Evolutionary conservation across 768 basidiomycete species (phyloP).

Genomic region (Boletus pseudo-olivaceus): DNA sequence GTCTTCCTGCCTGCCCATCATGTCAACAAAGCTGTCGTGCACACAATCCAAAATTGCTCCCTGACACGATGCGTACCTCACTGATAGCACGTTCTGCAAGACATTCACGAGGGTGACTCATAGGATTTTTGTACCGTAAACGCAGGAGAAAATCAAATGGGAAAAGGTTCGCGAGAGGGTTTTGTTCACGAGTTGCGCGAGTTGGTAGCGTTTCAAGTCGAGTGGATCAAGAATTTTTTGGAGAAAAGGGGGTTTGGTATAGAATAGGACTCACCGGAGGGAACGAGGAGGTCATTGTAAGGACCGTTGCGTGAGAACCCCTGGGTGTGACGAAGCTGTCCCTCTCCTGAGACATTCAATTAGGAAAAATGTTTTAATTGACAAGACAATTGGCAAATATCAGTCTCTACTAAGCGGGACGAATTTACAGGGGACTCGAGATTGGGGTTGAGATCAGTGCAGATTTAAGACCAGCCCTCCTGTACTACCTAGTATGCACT

Average conservation of each 20-base stretch:
- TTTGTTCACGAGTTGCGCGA: slow-evolving; percentile 96
- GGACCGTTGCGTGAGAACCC: too few species aligned
- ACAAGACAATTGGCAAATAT: too few species aligned
- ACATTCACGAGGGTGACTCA: slow-evolving; percentile 46
- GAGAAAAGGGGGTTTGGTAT: slow-evolving; percentile 47
- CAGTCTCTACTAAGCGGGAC: too few species aligned
- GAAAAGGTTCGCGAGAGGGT: slow-evolving; percentile 66
- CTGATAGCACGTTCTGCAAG: not conserved
- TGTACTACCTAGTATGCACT: too few species aligned
- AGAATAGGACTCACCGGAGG: too few species aligned
- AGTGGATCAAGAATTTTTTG: slow-evolving; percentile 89
- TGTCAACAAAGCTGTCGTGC: slow-evolving; percentile 5
- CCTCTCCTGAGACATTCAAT: too few species aligned
- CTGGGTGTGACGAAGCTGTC: too few species aligned
- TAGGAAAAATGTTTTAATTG: too few species aligned
- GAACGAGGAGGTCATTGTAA: too few species aligned
- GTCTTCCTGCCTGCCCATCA: slow-evolving; percentile 65
- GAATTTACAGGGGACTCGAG: too few species aligned
- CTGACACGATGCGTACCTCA: not conserved
- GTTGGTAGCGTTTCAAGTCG: slow-evolving; percentile 90
- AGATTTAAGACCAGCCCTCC: too few species aligned
- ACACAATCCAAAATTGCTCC: not conserved
- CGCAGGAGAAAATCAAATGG: slow-evolving; percentile 94
- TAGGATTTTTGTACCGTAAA: slow-evolving; percentile 75
- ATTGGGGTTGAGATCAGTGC: too few species aligned